Conservation (phyloP, 768 basidiomycete genomes). For the Podaxis mareebaensis region DNA sequence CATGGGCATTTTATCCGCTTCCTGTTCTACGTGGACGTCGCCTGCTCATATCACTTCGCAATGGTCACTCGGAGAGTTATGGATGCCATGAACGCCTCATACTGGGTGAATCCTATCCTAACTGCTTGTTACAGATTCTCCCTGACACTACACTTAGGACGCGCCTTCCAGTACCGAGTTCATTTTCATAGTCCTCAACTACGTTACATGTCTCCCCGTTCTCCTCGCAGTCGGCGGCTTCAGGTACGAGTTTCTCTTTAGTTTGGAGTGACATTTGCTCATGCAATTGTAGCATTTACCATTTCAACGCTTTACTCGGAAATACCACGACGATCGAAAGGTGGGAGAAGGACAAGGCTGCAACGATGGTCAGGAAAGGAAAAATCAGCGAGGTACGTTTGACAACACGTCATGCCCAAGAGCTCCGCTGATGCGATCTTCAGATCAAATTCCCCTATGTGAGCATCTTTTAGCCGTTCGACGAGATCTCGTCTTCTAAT, state of each 20-base stretch:
- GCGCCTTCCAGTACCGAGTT: constrained; percentile 70
- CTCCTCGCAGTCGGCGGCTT: constrained; percentile 86
- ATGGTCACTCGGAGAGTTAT: constrained; percentile 77
- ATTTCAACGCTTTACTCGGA: constrained; percentile 70
- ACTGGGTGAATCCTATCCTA: constrained; percentile 48
- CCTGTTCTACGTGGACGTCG: constrained; percentile 88
- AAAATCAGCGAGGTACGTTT: constrained; percentile 73
- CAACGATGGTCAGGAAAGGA: constrained; percentile 80
- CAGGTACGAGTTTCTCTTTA: constrained; percentile 50
- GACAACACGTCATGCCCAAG: neutral
- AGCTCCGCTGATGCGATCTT: neutral
- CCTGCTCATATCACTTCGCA: constrained; percentile 83
- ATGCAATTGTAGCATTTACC: constrained; percentile 65
- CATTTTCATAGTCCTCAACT: constrained; percentile 87
- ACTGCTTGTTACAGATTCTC: neutral
- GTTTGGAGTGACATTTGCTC: neutral
- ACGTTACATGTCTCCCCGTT: constrained; percentile 82
- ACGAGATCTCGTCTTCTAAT: neutral
- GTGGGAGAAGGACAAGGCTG: constrained; percentile 96
- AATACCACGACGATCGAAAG: constrained; percentile 97
- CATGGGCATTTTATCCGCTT: constrained; percentile 90
- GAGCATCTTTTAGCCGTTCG: constrained; percentile 26
- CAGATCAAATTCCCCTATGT: constrained; percentile 95
- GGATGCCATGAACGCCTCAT: constrained; percentile 38
- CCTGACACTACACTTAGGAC: constrained; percentile 42